Evolutionary conservation across 495 filamentous ascomycete species (phyloP).

Genomic region (Penicillium daleae): DNA sequence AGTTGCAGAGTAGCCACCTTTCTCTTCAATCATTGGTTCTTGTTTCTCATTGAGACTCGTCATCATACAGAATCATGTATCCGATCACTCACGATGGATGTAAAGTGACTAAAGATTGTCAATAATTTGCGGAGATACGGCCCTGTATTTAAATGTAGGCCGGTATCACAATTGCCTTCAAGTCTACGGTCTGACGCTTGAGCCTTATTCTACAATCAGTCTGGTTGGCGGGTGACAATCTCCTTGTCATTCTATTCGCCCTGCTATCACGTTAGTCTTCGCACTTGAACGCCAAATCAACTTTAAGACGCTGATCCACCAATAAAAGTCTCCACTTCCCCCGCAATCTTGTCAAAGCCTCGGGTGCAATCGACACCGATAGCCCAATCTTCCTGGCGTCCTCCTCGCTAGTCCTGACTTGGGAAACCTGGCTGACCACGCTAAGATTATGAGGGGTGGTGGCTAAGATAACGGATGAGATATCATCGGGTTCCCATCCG

Average conservation of each 20-base stretch:
- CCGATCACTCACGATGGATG: background rate
- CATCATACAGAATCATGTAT: background rate
- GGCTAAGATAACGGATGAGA: slow-evolving; percentile 3
- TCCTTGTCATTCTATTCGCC: background rate
- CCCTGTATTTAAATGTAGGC: slow-evolving; percentile 2
- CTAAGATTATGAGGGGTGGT: slow-evolving; percentile 1
- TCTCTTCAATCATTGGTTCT: slow-evolving; percentile 7
- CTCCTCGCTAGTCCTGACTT: background rate
- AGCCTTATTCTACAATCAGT: background rate
- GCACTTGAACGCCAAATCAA: background rate
- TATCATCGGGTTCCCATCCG: background rate
- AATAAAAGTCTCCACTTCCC: slow-evolving; percentile 1
- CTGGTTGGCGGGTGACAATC: background rate
- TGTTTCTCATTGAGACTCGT: background rate
- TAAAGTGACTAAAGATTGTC: background rate
- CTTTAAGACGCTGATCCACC: background rate
- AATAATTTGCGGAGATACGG: background rate
- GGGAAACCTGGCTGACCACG: background rate
- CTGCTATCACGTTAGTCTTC: slow-evolving; percentile 3
- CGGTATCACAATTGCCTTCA: background rate
- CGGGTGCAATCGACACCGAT: background rate
- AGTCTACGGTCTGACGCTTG: background rate
- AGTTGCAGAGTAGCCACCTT: background rate
- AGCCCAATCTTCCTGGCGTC: background rate
- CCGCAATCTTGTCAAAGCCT: slow-evolving; percentile 3